phyloP scores from a whole-genome alignment of 2,329 filamentous ascomycete genomes.

The Penicillium sp. region DNA sequence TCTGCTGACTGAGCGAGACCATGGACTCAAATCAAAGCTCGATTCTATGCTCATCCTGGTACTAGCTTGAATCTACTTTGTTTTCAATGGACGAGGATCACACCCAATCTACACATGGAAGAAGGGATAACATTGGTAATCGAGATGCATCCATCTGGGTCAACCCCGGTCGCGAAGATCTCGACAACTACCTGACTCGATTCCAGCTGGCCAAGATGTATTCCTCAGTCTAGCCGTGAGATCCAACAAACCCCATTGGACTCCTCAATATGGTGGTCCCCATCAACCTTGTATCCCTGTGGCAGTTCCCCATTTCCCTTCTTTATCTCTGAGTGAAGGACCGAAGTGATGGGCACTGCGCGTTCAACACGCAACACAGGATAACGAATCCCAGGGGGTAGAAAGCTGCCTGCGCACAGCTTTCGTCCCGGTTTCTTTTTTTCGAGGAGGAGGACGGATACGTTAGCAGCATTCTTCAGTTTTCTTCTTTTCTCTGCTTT shows the following conservation, averaged over 20 bases:
- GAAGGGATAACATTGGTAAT: neutral
- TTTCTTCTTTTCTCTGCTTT: constrained; percentile 17
- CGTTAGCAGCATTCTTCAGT: constrained; percentile 6
- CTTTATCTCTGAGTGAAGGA: neutral
- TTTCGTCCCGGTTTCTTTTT: constrained; percentile 9
- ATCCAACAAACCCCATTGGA: neutral
- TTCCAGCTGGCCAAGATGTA: neutral
- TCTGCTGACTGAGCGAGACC: neutral
- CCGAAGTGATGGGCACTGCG: constrained; percentile 10
- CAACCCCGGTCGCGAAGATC: neutral
- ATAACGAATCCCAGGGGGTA: constrained; percentile 2
- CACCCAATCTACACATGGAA: neutral
- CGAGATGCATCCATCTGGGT: neutral
- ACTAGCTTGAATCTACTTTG: neutral
- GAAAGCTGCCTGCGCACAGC: neutral
- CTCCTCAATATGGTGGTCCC: neutral
- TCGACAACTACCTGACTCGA: neutral
- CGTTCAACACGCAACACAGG: constrained; percentile 31
- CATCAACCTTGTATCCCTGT: constrained; percentile 3
- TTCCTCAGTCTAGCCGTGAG: neutral
- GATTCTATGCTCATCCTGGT: neutral
- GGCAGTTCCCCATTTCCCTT: constrained; percentile 4
- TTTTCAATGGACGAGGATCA: neutral
- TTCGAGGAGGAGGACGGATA: neutral
- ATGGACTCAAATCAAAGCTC: neutral